A percentile compares a stretch with the other conserved stretches of the same genome.
Evolutionary conservation across 176 grass and related monocot genomes (phyloP).

Genomic region (Musa itinerans): DNA sequence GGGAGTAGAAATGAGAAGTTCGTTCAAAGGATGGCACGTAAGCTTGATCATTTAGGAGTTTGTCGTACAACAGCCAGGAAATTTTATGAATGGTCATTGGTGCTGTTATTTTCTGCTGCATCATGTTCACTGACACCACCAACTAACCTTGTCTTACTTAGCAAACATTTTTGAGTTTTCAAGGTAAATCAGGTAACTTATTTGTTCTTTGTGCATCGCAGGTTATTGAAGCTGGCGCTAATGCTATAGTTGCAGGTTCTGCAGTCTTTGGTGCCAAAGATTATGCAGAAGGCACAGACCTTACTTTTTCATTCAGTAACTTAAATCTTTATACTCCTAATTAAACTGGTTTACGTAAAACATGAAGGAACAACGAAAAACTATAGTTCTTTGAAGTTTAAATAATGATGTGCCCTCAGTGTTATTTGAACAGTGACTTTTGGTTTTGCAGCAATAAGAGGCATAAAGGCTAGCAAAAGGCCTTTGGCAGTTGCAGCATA

Average conservation of each 20-base stretch:
- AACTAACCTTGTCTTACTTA: no score
- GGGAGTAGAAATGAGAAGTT: no score
- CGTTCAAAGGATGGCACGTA: no score
- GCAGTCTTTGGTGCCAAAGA: constrained; percentile 94
- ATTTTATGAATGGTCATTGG: no score
- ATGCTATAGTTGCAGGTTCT: constrained; percentile 91
- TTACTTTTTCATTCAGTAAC: constrained; percentile 12
- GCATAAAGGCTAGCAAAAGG: constrained; percentile 84
- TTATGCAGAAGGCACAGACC: constrained; percentile 71
- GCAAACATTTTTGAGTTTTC: constrained; percentile 2
- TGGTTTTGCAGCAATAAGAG: constrained; percentile 73
- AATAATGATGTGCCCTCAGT: no score
- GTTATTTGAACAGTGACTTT: background rate
- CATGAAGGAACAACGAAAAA: background rate
- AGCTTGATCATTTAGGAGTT: no score
- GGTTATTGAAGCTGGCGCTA: constrained; percentile 96
- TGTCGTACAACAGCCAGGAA: no score
- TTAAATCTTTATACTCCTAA: constrained; percentile 13
- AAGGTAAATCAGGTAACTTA: constrained; percentile 5
- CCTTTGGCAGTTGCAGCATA: constrained; percentile 64
- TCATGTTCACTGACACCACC: no score
- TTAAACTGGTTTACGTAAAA: background rate
- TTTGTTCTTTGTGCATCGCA: constrained; percentile 22
- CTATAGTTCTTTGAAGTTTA: no score
- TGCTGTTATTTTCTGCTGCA: no score